Base-by-base conservation (phyloP, 2,329 filamentous ascomycete species). In the Ascochyta clinopodiicola region DNA sequence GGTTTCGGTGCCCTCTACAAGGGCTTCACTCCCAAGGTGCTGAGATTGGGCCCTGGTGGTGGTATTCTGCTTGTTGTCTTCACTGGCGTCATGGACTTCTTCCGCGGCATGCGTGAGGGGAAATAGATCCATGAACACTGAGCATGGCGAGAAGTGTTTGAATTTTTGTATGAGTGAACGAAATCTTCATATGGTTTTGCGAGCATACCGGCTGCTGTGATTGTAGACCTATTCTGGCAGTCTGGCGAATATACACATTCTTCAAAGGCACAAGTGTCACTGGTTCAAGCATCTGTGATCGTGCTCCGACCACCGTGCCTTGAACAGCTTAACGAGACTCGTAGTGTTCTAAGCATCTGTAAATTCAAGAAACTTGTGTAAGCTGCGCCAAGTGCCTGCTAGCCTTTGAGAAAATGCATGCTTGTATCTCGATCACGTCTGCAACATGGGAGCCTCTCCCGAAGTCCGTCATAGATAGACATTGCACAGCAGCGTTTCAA, bases 1-100 rank as follows among this genome's bases (percentile, higher is more conserved):
- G 95, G 95, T 5, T 94, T 96, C 74, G 79, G 78, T 43, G 95
- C 95, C 35, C 82, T 99, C 57, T 99, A 99, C 84, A 99, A 98
- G 85, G 95, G 95, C 15, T 99, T 99, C 84, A 73, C 95, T 60
- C 95, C 95, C 66, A 99, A 99, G 86, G 95, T 97, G 32, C 82
- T 96, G 61, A 82, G 90, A 79, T 75, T 89, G 62, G 87, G 88
- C 58, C 89, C 89, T 25, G 89, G 86, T 67, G 86, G 86, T 73
- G 86, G 86, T 80, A 87, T 96, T 67, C 81, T 96, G 55, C 82
- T 96, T 37, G 91, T 94, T 50, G 90, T 95, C 44, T 95, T 90
- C 80, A 93, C 90, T n/a, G 87, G 88, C 51, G 88, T 93, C 54
- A 92, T 92, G 86, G 93, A 97, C 75, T 96, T 96, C 77, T 96